phyloP scores from a whole-genome alignment of 257 asterid genomes.

The Nicotiana tabacum region DNA sequence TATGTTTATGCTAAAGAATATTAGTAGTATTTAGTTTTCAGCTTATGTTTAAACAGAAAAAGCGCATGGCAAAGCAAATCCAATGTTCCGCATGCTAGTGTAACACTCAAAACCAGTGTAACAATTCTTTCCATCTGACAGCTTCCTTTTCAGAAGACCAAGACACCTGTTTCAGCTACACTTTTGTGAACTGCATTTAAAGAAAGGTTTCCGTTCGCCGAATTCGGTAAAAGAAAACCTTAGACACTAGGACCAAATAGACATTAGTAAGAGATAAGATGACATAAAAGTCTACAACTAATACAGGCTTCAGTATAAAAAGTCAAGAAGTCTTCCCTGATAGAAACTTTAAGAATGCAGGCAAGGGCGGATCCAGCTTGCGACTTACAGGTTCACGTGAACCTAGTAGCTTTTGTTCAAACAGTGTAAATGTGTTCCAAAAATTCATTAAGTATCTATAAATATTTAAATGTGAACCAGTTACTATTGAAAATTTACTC shows the following conservation, averaged over 20 bases:
- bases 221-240: not conserved
- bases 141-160: not conserved
- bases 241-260: not conserved
- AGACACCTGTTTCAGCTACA: not conserved
- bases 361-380: no score
- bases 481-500: no score
- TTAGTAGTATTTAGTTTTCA: not conserved
- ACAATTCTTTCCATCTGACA: not conserved
- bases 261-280: not conserved
- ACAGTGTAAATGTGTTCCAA: no score
- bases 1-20: not conserved
- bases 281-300: not conserved
- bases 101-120: not conserved
- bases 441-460: no score
- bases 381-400: no score
- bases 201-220: not conserved
- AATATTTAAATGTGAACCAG: no score
- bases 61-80: not conserved
- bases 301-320: not conserved
- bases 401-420: no score
- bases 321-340: not conserved
- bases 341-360: not conserved
- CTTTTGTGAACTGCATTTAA: not conserved
- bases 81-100: not conserved
- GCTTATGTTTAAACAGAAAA: not conserved